Percentiles rank a stretch among this genome's conserved stretches.
Conservation (phyloP, 2,329 filamentous ascomycete genomes). For the Colletotrichum ledebouriae region DNA sequence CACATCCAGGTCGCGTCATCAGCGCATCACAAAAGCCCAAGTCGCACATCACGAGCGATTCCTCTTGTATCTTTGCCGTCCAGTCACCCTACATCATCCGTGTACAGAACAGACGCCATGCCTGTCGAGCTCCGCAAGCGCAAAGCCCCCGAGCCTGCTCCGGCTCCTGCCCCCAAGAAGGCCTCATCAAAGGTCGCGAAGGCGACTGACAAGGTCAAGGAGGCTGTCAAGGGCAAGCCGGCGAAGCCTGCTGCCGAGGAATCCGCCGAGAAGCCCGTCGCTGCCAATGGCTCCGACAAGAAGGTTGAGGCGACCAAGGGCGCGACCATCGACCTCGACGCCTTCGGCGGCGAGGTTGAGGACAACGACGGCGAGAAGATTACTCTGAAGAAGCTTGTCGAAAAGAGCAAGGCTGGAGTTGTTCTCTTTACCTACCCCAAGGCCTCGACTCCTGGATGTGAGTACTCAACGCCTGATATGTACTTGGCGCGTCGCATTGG, state of each 20-base stretch:
- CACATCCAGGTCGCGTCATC: slow-evolving; percentile 34
- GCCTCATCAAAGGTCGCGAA: slow-evolving; percentile 57
- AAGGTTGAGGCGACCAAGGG: slow-evolving; percentile 64
- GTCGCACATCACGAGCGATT: slow-evolving; percentile 32
- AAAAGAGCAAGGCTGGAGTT: slow-evolving; percentile 86
- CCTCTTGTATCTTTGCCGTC: slow-evolving; percentile 14
- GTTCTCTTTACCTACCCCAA: slow-evolving; percentile 97
- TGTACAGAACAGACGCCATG: slow-evolving; percentile 56
- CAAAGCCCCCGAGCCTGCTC: slow-evolving; percentile 66
- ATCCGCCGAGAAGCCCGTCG: slow-evolving; percentile 43
- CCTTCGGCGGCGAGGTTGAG: slow-evolving; percentile 80
- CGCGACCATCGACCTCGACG: slow-evolving; percentile 68
- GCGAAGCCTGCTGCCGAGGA: slow-evolving; percentile 48
- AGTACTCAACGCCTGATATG: slow-evolving; percentile 54
- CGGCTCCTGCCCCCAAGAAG: slow-evolving; percentile 60
- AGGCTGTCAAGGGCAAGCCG: slow-evolving; percentile 47
- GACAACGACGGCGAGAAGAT: slow-evolving; percentile 87
- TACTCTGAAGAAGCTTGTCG: slow-evolving; percentile 83
- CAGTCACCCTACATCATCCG: slow-evolving; percentile 12
- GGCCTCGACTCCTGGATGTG: slow-evolving; percentile 95
- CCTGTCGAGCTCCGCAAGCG: slow-evolving; percentile 72
- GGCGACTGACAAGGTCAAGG: slow-evolving; percentile 54
- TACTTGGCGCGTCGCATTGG: neutral
- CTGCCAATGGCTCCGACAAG: slow-evolving; percentile 53
- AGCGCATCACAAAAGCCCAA: slow-evolving; percentile 24